A percentile compares a stretch with the other conserved stretches of the same genome.
Conservation (phyloP, 257 asterid genomes). For the Nicotiana obtusifolia region DNA sequence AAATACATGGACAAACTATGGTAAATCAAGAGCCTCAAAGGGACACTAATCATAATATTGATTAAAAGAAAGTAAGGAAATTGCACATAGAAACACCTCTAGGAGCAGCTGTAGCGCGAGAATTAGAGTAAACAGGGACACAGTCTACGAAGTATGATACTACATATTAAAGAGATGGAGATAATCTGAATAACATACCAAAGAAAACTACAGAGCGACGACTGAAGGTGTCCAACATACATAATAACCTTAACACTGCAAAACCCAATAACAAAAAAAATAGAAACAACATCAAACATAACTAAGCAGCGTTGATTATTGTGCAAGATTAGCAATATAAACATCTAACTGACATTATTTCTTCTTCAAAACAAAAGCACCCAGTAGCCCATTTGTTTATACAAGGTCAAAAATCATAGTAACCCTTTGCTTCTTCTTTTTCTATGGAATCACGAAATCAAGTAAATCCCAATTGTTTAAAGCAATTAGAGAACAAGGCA, state of each 20-base stretch:
- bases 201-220: slow-evolving; percentile 16
- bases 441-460: neutral
- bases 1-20: neutral
- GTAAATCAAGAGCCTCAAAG: slow-evolving; percentile 1
- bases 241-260: slow-evolving; percentile 14
- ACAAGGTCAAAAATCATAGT: neutral
- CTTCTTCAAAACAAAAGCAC: neutral
- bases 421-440: neutral
- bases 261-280: neutral
- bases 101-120: neutral
- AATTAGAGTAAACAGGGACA: neutral
- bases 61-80: neutral
- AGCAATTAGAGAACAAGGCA: neutral
- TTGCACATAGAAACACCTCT: neutral
- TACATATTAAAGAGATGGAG: neutral
- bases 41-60: neutral
- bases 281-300: neutral
- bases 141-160: slow-evolving; percentile 16
- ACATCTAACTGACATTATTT: neutral
- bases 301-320: neutral
- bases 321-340: neutral
- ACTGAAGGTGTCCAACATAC: slow-evolving; percentile 20
- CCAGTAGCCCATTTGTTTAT: neutral
- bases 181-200: neutral
- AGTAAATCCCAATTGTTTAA: neutral